phyloP scores from a whole-genome alignment of 2,329 filamentous ascomycete genomes.

The Fusarium multiceps region DNA sequence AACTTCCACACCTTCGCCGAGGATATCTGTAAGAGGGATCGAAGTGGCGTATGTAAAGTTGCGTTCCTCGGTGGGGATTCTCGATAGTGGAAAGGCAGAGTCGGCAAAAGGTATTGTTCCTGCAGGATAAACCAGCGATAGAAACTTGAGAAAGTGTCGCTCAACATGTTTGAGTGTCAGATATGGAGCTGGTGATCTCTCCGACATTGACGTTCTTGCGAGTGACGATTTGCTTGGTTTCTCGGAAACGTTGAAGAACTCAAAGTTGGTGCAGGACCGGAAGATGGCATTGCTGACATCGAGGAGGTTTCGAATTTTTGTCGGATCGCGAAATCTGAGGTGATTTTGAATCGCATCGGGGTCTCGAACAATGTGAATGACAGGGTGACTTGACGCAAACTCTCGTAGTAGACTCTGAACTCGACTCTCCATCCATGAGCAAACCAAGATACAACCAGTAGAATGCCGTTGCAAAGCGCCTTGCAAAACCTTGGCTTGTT shows the following conservation, averaged over 20 bases:
- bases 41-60: constrained; percentile 75
- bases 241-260: constrained; percentile 81
- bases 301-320: constrained; percentile 68
- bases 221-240: constrained; percentile 48
- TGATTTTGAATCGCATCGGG: constrained; percentile 72
- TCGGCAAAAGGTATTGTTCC: constrained; percentile 68
- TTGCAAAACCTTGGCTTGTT: constrained; percentile 71
- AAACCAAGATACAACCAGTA: constrained; percentile 75
- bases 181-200: constrained; percentile 64
- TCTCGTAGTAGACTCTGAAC: constrained; percentile 70
- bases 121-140: constrained; percentile 68
- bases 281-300: constrained; percentile 68
- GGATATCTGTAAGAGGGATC: constrained; percentile 67
- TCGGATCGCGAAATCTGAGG: constrained; percentile 65
- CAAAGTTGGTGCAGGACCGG: constrained; percentile 75
- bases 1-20: constrained; percentile 66
- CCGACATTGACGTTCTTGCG: constrained; percentile 43
- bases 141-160: constrained; percentile 75
- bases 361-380: constrained; percentile 77
- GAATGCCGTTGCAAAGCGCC: constrained; percentile 68
- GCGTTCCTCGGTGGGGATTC: constrained; percentile 68
- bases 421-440: constrained; percentile 75
- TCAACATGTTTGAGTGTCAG: constrained; percentile 75
- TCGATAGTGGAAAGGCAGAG: constrained; percentile 73
- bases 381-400: constrained; percentile 72